Conservation (phyloP, 345 rosid genomes). For the Aegle marmelos region DNA sequence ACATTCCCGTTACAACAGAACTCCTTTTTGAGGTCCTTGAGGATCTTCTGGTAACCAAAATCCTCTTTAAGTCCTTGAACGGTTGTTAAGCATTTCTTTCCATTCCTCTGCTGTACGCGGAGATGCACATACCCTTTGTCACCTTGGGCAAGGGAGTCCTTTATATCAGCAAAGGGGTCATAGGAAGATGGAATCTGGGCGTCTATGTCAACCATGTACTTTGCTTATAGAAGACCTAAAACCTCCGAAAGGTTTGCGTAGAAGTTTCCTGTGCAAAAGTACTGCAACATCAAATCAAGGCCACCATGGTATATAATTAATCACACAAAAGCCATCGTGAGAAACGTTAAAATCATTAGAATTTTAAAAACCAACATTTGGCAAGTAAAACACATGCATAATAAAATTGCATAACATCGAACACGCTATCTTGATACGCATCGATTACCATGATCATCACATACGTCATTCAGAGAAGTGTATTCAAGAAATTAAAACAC, state of each 20-base stretch:
- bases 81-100: slow-evolving; percentile 74
- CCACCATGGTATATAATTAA: neutral
- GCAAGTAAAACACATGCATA: too few species aligned
- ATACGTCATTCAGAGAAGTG: too few species aligned
- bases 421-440: too few species aligned
- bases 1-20: slow-evolving; percentile 92
- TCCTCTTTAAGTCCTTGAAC: slow-evolving; percentile 73
- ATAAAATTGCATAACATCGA: too few species aligned
- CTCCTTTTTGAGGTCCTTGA: slow-evolving; percentile 75
- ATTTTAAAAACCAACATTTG: too few species aligned
- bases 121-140: slow-evolving; percentile 61
- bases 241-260: neutral
- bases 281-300: neutral
- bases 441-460: too few species aligned
- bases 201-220: slow-evolving; percentile 79
- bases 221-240: slow-evolving; percentile 24
- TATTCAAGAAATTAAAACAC: too few species aligned
- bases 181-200: slow-evolving; percentile 55
- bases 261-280: too few species aligned
- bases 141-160: slow-evolving; percentile 51
- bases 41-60: slow-evolving; percentile 66
- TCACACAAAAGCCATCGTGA: neutral
- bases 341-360: too few species aligned
- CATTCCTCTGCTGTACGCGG: slow-evolving; percentile 79
- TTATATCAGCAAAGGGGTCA: slow-evolving; percentile 71